A percentile compares a stretch with the other conserved stretches of the same genome.
Evolutionary conservation across 2,329 filamentous ascomycete species (phyloP).

Genomic region (Fusarium sp.): DNA sequence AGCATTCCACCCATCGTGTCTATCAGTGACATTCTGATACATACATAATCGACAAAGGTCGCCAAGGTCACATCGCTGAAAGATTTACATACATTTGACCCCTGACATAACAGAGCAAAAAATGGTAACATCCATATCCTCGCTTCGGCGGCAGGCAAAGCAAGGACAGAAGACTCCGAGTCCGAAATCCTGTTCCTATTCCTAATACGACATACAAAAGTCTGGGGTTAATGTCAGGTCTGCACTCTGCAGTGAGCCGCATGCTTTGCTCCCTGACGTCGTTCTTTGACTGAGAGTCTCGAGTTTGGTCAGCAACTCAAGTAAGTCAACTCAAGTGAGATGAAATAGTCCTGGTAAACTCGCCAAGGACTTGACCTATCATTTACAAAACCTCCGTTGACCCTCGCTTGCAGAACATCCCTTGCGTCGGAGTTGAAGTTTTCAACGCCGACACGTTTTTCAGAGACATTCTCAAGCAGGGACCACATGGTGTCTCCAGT

Average conservation of each 20-base stretch:
- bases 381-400: neutral
- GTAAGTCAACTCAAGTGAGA: constrained; percentile 10
- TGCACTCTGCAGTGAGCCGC: constrained; percentile 15
- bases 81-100: constrained; percentile 3
- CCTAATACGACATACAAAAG: constrained; percentile 7
- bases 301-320: constrained; percentile 4
- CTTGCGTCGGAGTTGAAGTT: constrained; percentile 7
- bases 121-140: constrained; percentile 27
- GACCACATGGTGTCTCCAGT: constrained; percentile 22
- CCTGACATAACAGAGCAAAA: constrained; percentile 31
- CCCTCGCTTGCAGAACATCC: constrained; percentile 1
- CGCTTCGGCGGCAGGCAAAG: constrained; percentile 31
- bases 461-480: constrained; percentile 32
- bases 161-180: neutral
- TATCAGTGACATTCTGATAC: constrained; percentile 22
- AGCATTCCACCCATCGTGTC: neutral
- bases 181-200: neutral
- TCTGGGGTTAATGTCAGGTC: constrained; percentile 6
- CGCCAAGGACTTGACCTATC: constrained; percentile 10
- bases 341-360: neutral
- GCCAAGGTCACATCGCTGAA: constrained; percentile 16
- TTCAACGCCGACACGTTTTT: constrained; percentile 32
- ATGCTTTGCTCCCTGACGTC: constrained; percentile 19
- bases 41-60: constrained; percentile 14
- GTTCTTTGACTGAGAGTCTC: neutral